Percentiles rank a stretch among this genome's conserved stretches.
Evolutionary conservation across 306 rosid genomes (phyloP).

Genomic region (Cucumis sativus): DNA sequence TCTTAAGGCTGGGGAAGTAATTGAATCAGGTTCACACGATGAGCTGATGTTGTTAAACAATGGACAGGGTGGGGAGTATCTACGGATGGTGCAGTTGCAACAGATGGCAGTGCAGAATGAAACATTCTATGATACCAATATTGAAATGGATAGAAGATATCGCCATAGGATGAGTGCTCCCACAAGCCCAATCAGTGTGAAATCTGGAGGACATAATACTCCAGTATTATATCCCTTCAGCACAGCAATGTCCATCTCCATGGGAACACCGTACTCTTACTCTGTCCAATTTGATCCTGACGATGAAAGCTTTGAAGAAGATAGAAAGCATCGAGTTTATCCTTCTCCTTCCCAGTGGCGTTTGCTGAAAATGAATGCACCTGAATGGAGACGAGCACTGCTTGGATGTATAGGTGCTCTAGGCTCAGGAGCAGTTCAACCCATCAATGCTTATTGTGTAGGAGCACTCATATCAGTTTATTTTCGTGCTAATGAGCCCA

Average conservation of each 20-base stretch:
- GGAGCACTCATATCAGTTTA: conserved; percentile 61
- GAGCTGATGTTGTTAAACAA: conserved; percentile 44
- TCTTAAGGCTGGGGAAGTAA: conserved; percentile 51
- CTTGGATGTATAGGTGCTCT: conserved; percentile 80
- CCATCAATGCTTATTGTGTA: conserved; percentile 65
- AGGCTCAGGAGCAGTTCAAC: conserved; percentile 83
- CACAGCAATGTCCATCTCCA: conserved; percentile 42
- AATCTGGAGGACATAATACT: conserved; percentile 38
- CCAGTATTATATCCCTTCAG: conserved; percentile 43
- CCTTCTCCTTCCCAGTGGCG: conserved; percentile 67
- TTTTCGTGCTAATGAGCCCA: conserved; percentile 33
- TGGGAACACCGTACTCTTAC: conserved; percentile 73
- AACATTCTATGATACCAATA: conserved; percentile 19
- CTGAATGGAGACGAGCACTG: conserved; percentile 64
- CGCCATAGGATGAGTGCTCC: conserved; percentile 34
- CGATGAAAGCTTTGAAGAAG: conserved; percentile 43
- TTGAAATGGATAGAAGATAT: conserved; percentile 29
- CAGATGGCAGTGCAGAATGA: conserved; percentile 33
- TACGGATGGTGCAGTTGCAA: conserved; percentile 69
- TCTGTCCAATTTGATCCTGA: conserved; percentile 49
- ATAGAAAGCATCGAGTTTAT: conserved; percentile 21
- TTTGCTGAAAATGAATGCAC: conserved; percentile 57
- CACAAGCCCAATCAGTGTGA: conserved; percentile 50
- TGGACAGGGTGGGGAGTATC: conserved; percentile 57
- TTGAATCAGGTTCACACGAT: conserved; percentile 56